Evolutionary conservation across 1,139 yeast species (phyloP), one percentile per base, ranked within the genome.

Genomic region (Hyphopichia fennica): DNA sequence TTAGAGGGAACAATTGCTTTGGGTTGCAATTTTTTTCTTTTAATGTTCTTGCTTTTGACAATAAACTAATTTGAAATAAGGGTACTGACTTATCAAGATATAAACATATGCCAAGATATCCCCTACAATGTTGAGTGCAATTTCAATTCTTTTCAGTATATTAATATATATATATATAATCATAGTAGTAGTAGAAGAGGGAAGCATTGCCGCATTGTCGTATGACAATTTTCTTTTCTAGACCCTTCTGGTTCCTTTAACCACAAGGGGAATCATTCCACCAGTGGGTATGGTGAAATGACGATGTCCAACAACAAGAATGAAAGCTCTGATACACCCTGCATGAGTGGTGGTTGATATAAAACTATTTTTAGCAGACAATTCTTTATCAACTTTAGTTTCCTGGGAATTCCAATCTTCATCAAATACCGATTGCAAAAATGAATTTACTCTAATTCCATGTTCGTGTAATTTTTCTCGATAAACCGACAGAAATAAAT

Each of bases 271-370:
- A 25, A 79, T 67, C 75, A 79, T 74, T 6, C 34, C 34, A 4
- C 34, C 34, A 0, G 84, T 76, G 17, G 74, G 69, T 34, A 79
- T 64, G 18, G 73, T 63, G 51, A 76, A 79, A 36, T 60, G 60
- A 37, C 80, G 58, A 51, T 79, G 84, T 3, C 69, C 71, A 17
- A 70, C 51, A 3, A 74, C 82, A 15, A 72, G 62, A n/a, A 78
- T 56, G 28, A 79, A 60, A 23, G 77, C 66, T 40, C 77, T 56
- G 28, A 78, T 75, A 15, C 77, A 72, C 3, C 83, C 83, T 0
- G 82, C 76, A 51, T 80, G 84, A 6, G 80, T 69, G 1, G 84
- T 76, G 32, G 73, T 65, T 34, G 71, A 72, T 22, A 79, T 58
- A 22, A 69, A 60, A 6, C 62, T 47, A 42, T 67, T 60, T 30